Base-by-base conservation (phyloP, 495 filamentous ascomycete genomes). In the Talaromyces stipitatus region DNA sequence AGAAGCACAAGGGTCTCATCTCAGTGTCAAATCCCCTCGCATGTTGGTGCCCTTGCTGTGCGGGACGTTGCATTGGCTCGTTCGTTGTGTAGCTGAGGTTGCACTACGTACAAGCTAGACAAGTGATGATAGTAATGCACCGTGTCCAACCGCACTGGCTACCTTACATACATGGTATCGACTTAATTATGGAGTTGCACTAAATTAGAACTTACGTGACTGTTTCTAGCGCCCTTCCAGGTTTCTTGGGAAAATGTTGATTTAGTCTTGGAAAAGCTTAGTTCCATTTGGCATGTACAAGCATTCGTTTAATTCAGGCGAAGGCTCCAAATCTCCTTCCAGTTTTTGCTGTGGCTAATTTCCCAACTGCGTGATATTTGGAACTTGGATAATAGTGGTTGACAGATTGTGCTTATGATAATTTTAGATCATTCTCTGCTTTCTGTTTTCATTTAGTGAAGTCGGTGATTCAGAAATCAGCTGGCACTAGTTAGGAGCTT, bases 201-300 rank as follows among this genome's bases (percentile, higher is more conserved):
- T 41, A 41, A 41, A 36, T 8, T 18, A 16, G 18, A 41, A 41
- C 36, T 18, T 41, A 16, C n/a, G n/a, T 41, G 36, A 41, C 36
- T 41, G 36, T 18, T 41, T 8, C 36, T 41, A 41, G 36, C 16
- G n/a, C 33, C 36, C 36, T 41, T 41, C 36, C 36, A 41, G 18
- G 36, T 16, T 16, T 16, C n/a, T 16, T 41, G 16, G 36, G 11
- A 14, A 16, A 41, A 48, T 12, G 20, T n/a, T 18, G 20, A 48
- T 27, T 20, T 48, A 48, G 20, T 48, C 24, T 48, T 48, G 45
- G 45, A 23, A 48, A 48, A 48, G 45, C 45, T 48, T 48, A 48
- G 45, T 48, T 20, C 14, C 24, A 26, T 48, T 48, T 48, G 45
- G 45, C 45, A 10, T 48, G 23, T n/a, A 26, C 45, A 26, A 48